Evolutionary conservation across 495 filamentous ascomycete genomes (phyloP), one percentile per base, ranked within the genome.

Genomic region (Penicillium diatomitis): DNA sequence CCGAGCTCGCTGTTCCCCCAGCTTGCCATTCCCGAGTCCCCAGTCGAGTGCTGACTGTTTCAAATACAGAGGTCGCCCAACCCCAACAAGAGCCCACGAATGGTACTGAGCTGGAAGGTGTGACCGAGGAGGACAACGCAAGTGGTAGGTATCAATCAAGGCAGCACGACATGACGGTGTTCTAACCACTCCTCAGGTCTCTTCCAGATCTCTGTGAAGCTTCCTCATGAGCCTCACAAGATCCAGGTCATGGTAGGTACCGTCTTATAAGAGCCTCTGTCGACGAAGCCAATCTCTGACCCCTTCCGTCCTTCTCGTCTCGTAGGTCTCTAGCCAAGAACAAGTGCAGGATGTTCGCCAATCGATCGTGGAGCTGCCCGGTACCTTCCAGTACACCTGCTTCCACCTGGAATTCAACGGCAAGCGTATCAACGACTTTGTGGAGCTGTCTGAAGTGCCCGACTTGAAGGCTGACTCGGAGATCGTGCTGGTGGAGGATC

Each of bases 291-390:
- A 27, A 43, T 38, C 46, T 54, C 45, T 50, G 40, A 54, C 43
- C 48, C 47, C 8, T 2, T 29, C 10, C 29, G 33, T 49, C 27
- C 47, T 28, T 41, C 47, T 46, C 48, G 20, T 20, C 29, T 10
- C 27, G 54, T 58, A 94, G 88, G 86, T 96, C 20, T 92, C 89
- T 6, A 83, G 84, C 48, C 84, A 95, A 74, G 94, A 97, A 66
- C 90, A 96, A 63, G 83, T 97, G 41, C 94, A 99, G 68, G 94
- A 99, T 74, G 82, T 99, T 55, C 87, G 94, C 50, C 91, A 96
- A 70, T 92, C 92, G 31, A 85, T 99, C 61, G 85, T 96, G 66
- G 94, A 99, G 66, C 75, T 86, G 41, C 94, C 94, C n/a, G 77
- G 83, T 45, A 90, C 90, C 45, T 85, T 95, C 68, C 90, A 95